phyloP scores from a whole-genome alignment of 2,329 filamentous ascomycete species.

The Ophiostoma himal-ulmi region DNA sequence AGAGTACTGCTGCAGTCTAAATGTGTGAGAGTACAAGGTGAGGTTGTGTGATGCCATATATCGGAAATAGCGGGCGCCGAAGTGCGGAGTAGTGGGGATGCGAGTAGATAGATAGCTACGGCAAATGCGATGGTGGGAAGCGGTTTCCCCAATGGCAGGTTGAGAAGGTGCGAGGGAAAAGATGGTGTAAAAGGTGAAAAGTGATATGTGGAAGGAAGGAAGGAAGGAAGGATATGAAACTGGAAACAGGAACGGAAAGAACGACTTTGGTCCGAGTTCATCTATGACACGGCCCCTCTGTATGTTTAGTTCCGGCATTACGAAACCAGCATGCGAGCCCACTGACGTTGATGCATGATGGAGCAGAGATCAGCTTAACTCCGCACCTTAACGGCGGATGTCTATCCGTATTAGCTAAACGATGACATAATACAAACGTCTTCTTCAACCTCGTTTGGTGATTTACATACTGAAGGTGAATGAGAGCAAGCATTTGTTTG shows the following conservation, averaged over 20 bases:
- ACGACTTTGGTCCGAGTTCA: neutral
- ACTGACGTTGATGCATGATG: neutral
- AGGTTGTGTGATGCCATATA: conserved; percentile 6
- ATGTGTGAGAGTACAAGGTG: neutral
- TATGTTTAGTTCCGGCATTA: conserved; percentile 2
- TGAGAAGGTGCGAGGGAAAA: neutral
- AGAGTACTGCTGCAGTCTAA: too few species aligned
- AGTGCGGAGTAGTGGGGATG: conserved; percentile 10
- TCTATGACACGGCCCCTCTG: conserved; percentile 6
- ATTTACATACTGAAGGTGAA: too few species aligned
- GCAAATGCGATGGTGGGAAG: neutral
- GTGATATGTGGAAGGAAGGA: neutral
- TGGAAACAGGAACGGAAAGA: neutral
- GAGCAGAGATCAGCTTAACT: neutral
- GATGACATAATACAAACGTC: neutral
- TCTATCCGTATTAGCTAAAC: neutral
- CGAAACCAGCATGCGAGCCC: neutral
- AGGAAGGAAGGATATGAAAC: neutral
- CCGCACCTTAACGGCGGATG: conserved; percentile 8
- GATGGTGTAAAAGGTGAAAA: neutral
- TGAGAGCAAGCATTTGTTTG: too few species aligned
- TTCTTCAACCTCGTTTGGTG: neutral
- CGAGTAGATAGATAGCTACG: neutral
- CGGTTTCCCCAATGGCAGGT: neutral
- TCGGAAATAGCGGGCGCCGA: conserved; percentile 1